Base-by-base conservation (phyloP, 2,329 filamentous ascomycete genomes). In the Orbilia javanica region DNA sequence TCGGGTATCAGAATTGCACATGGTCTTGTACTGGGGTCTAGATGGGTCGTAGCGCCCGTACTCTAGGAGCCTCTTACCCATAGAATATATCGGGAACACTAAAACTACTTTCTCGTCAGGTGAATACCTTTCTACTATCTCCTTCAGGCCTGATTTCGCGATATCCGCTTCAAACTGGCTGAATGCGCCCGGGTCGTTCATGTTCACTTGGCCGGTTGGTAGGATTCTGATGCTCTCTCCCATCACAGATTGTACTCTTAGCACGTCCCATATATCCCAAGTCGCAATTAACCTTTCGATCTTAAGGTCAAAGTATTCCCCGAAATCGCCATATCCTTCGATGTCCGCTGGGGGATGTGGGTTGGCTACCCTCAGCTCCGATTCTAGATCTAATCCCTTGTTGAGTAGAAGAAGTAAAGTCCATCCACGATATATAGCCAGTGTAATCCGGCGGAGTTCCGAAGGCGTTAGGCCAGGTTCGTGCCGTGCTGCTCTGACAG, bases 341-440 rank as follows among this genome's bases (percentile, higher is more conserved):
- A 7, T 39, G 27, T 22, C 52, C 15, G 25, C 55, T 46, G 36
- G 39, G n/a, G 29, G 18, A n/a, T n/a, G 18, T 31, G 25, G 1
- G 63, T 4, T 5, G n/a, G 25, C 27, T 34, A 1, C n/a, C 15
- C 8, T 57, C 11, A 7, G 8, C n/a, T 60, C 31, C 4, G 20
- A n/a, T 27, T 42, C 22, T 13, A 60, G 29, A 42, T 60, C 13
- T 13, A 60, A 22, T 10, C 55, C 53, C 20, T 46, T 52, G 55
- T 64, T 25, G 34, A 69, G 34, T 25, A 75, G 22, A n/a, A 77
- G 39, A 8, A 77, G 46, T 27, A 77, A 44, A 7, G 18, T 70
- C 72, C 72, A 77, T 18, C 72, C 65, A 7, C 72, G 44, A 18
- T 77, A 77, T 52, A 77, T 22, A 15, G 65, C 60, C 20, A 18